Conservation (phyloP, 257 asterid species). For the Ajuga chamaepitys region DNA sequence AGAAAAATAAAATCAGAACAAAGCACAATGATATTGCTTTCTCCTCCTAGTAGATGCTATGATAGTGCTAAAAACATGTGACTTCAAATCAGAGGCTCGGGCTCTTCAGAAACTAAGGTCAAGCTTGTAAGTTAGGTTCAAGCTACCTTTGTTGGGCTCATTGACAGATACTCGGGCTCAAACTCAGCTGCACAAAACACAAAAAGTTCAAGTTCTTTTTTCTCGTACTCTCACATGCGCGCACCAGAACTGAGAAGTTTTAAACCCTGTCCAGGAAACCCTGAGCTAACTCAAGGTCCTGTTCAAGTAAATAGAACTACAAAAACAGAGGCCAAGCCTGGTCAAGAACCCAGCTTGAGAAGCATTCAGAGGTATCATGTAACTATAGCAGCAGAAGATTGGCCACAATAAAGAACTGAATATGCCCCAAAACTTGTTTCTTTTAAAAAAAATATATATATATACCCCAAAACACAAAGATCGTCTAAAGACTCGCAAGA, state of each 20-base stretch:
- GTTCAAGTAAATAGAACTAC: background rate
- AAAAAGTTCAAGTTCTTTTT: background rate
- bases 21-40: slow-evolving; percentile 3
- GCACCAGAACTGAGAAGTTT: background rate
- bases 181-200: background rate
- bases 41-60: background rate
- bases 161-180: background rate
- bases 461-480: no score
- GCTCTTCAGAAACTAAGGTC: background rate
- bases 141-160: background rate
- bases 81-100: background rate
- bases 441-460: no score
- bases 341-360: background rate
- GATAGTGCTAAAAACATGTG: background rate
- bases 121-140: background rate
- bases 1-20: background rate
- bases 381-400: background rate
- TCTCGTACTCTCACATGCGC: background rate
- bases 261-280: background rate
- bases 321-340: background rate
- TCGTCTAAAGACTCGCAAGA: no score
- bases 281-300: background rate
- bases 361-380: background rate
- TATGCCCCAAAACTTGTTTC: background rate
- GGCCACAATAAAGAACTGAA: background rate